These are phyloP conservation scores for Podosphaera aphanis DNA, from an alignment of 2,329 filamentous ascomycete species.

Conservation along the genomic window DNA sequence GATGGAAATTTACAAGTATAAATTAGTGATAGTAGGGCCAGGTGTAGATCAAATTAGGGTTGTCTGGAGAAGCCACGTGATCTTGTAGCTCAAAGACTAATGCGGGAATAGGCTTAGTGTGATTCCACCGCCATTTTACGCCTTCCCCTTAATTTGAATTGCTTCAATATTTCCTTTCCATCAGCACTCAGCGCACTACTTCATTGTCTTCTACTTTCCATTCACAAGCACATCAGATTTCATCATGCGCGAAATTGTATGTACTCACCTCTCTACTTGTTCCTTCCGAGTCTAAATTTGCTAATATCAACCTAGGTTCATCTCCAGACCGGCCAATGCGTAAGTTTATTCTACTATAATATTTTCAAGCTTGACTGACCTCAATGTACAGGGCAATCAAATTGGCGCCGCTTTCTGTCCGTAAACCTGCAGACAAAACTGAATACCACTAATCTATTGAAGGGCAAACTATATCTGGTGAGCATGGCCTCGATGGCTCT, in stretches of 20 bases:
- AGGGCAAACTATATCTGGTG: slow-evolving; percentile 63
- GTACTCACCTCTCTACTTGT: slow-evolving; percentile 14
- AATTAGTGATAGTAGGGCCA: too few relatives aligned
- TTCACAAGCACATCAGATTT: slow-evolving; percentile 10
- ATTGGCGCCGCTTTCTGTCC: slow-evolving; percentile 98
- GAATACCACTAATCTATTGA: slow-evolving; percentile 19
- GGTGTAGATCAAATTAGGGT: too few relatives aligned
- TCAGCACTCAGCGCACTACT: too few relatives aligned
- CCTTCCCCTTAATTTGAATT: too few relatives aligned
- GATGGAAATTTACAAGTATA: too few relatives aligned
- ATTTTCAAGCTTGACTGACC: neutral
- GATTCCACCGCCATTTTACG: too few relatives aligned
- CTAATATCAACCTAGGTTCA: slow-evolving; percentile 49
- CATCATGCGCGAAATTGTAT: slow-evolving; percentile 55
- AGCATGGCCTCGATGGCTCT: slow-evolving; percentile 92
- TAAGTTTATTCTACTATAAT: slow-evolving; percentile 31
- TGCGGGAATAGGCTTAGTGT: too few relatives aligned
- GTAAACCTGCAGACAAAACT: slow-evolving; percentile 16
- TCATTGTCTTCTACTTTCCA: too few relatives aligned
- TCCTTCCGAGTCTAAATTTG: slow-evolving; percentile 17
- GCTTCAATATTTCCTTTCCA: too few relatives aligned
- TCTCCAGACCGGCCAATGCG: slow-evolving; percentile 99
- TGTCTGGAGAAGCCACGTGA: too few relatives aligned
- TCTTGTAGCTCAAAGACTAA: too few relatives aligned
- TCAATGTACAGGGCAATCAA: slow-evolving; percentile 74